Conservation (phyloP, 345 rosid genomes). For the Dipteronia sinensis region DNA sequence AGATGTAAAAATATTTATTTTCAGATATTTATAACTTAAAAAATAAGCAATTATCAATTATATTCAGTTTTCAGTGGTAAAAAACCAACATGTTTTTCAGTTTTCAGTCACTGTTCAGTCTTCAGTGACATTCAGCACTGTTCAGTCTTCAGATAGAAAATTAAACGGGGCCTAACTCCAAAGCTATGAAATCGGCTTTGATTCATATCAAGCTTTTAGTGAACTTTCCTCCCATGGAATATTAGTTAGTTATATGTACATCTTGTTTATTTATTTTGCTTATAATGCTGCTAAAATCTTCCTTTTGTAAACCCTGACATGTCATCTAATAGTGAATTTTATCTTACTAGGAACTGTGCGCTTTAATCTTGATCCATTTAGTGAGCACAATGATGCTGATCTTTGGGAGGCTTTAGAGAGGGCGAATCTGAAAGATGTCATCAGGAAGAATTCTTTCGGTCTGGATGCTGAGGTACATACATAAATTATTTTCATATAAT, state of each 20-base stretch:
- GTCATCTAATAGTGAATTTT: conserved; percentile 13
- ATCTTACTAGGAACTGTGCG: conserved; percentile 71
- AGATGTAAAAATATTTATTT: no score
- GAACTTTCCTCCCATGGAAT: neutral
- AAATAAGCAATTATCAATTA: no score
- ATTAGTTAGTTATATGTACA: neutral
- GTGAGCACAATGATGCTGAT: conserved; percentile 82
- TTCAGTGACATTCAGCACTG: no score
- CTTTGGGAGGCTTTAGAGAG: conserved; percentile 94
- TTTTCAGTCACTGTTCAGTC: no score
- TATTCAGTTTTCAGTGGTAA: no score
- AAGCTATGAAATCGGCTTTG: neutral
- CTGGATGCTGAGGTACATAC: conserved; percentile 69
- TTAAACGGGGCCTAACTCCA: no score
- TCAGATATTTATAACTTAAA: no score
- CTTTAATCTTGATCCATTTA: conserved; percentile 89
- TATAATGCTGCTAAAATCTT: neutral
- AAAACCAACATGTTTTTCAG: no score
- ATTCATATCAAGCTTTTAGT: neutral
- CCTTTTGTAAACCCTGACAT: neutral
- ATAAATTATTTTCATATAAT: neutral
- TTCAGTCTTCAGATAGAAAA: no score
- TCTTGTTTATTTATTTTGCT: neutral
- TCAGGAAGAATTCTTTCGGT: conserved; percentile 66
- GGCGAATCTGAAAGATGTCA: conserved; percentile 82